Evolutionary conservation across 2,329 filamentous ascomycete genomes (phyloP), one percentile per base, ranked within the genome.

Genomic region (Rosellinia necatrix): DNA sequence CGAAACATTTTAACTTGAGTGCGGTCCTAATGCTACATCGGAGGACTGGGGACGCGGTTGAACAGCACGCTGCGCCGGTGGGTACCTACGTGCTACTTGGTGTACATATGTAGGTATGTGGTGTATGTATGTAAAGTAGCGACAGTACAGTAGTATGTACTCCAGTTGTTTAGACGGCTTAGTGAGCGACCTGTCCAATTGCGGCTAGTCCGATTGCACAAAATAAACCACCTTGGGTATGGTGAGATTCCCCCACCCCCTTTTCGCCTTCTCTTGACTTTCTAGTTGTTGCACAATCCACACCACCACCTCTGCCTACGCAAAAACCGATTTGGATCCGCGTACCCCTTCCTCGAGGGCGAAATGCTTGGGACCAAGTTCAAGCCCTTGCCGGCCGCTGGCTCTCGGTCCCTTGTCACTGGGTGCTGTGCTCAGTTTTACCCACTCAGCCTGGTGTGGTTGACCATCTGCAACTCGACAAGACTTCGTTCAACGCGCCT

Each of bases 371-470:
- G 13, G 40, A 15, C 6, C 22, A 21, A 10, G 25, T 7, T 13
- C 41, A 12, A 29, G 24, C n/a, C 41, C 42, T 32, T 38, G 35
- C 49, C 51, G 48, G 56, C 44, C 49, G 52, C 52, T 53, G 34
- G 25, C 30, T 48, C 34, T 15, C 40, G 21, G 54, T 40, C 32
- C 51, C 58, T 30, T 41, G 51, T 48, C 30, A 25, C 49, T 49
- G 38, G 32, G 42, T 49, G 7, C n/a, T 32, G 37, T 35, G 15
- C 12, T 10, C 19, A 43, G 25, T n/a, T 19, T 24, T 52, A 42
- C 38, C 48, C 30, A 49, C 48, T 49, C 41, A 59, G 50, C 50
- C 55, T 58, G 55, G 49, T 49, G 22, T 42, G 49, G 55, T 43
- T 29, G 41, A 54, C 53, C 22, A 41, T 19, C 38, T 50, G n/a